Evolutionary conservation across 306 rosid genomes (phyloP).

Genomic region (Vigna hirtella): DNA sequence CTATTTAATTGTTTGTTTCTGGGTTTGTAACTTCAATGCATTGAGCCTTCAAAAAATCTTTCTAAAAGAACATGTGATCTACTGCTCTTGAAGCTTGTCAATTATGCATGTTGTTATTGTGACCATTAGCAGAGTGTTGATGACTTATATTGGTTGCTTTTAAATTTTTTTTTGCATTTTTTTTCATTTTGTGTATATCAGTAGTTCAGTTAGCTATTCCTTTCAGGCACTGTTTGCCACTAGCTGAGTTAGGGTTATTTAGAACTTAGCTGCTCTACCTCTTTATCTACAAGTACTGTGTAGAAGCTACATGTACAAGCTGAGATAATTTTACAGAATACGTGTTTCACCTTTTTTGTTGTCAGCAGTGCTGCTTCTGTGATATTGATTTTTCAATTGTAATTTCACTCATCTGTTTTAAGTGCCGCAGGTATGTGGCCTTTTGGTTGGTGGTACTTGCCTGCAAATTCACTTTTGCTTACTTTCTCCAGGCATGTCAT

Average conservation of each 20-base stretch:
- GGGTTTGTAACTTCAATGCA: slow-evolving; percentile 22
- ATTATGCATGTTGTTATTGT: slow-evolving; percentile 31
- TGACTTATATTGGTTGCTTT: not conserved
- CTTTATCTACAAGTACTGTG: not conserved
- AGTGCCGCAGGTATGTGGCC: slow-evolving; percentile 71
- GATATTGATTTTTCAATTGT: slow-evolving; percentile 24
- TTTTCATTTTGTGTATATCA: too few species aligned
- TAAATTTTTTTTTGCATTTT: not conserved
- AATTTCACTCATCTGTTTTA: slow-evolving; percentile 14
- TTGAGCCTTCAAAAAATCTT: too few species aligned
- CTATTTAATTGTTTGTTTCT: slow-evolving; percentile 24
- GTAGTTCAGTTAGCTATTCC: too few species aligned
- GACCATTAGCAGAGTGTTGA: not conserved
- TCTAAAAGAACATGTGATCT: too few species aligned
- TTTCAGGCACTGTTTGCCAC: not conserved
- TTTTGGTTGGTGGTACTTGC: slow-evolving; percentile 85
- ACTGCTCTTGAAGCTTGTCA: too few species aligned
- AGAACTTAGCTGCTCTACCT: not conserved
- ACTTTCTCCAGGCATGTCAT: slow-evolving; percentile 91
- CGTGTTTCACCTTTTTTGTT: not conserved
- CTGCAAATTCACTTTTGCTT: slow-evolving; percentile 89
- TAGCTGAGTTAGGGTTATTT: not conserved
- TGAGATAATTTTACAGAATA: not conserved
- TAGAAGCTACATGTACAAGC: not conserved
- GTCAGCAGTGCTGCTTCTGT: slow-evolving; percentile 24